phyloP scores from a whole-genome alignment of 768 basidiomycete species.

The Trametes cubensis region DNA sequence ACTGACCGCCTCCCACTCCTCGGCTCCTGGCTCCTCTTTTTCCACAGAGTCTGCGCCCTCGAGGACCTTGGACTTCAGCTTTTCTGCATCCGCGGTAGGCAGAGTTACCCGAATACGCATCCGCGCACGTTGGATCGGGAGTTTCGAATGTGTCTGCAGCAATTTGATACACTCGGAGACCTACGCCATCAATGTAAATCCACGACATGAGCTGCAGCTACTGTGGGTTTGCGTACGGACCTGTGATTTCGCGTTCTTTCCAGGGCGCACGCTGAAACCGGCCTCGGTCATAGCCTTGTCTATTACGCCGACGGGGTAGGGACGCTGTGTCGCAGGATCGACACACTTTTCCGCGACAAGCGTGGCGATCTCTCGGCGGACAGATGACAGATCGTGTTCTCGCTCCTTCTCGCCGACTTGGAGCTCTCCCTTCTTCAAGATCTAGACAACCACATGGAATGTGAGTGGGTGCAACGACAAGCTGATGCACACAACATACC shows the following conservation, averaged over 20 bases:
- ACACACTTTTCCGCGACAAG: slow-evolving; percentile 95
- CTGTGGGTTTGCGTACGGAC: slow-evolving; percentile 41
- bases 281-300: slow-evolving; percentile 98
- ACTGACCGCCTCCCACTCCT: slow-evolving; percentile 88
- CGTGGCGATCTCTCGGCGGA: slow-evolving; percentile 90
- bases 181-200: slow-evolving; percentile 41
- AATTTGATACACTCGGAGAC: slow-evolving; percentile 87
- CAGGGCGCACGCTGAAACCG: slow-evolving; percentile 86
- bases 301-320: slow-evolving; percentile 93
- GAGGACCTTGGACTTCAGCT: slow-evolving; percentile 69
- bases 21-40: slow-evolving; percentile 68
- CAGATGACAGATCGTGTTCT: slow-evolving; percentile 80
- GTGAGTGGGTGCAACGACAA: neutral
- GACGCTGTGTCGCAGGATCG: slow-evolving; percentile 85
- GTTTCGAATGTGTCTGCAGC: slow-evolving; percentile 77
- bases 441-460: slow-evolving; percentile 47
- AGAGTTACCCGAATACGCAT: slow-evolving; percentile 90
- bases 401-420: slow-evolving; percentile 98
- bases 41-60: slow-evolving; percentile 83
- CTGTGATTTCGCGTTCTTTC: slow-evolving; percentile 95
- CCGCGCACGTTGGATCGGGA: slow-evolving; percentile 89
- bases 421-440: slow-evolving; percentile 93
- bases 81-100: slow-evolving; percentile 64
- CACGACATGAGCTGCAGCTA: neutral
- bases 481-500: slow-evolving; percentile 44